Evolutionary conservation across 345 rosid genomes (phyloP).

Genomic region (Capsella bursapastoris): DNA sequence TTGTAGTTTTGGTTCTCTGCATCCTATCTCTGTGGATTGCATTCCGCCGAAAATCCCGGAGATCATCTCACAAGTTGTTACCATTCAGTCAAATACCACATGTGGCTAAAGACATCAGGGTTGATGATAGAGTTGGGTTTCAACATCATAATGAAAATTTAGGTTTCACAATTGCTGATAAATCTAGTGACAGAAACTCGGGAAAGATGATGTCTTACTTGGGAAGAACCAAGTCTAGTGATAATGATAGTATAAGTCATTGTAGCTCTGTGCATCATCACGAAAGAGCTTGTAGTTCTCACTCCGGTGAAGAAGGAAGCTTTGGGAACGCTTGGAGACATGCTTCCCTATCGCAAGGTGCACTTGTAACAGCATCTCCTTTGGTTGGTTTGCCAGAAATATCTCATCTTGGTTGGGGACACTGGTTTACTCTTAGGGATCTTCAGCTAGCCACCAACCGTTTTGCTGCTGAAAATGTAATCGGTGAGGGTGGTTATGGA

Average conservation of each 20-base stretch:
- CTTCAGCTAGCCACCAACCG: constrained; percentile 83
- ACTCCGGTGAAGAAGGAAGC: constrained; percentile 95
- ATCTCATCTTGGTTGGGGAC: constrained; percentile 99
- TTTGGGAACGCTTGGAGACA: constrained; percentile 68
- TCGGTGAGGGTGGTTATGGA: constrained; percentile 99
- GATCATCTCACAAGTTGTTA: constrained; percentile 56
- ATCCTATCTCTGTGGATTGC: constrained; percentile 71
- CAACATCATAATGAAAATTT: constrained; percentile 55
- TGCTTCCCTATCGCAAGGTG: constrained; percentile 74
- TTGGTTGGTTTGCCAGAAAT: constrained; percentile 89
- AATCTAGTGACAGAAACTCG: constrained; percentile 61
- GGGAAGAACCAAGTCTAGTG: constrained; percentile 76
- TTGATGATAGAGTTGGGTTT: constrained; percentile 74
- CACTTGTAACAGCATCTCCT: constrained; percentile 79
- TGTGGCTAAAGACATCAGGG: constrained; percentile 85
- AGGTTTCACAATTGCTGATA: constrained; percentile 51
- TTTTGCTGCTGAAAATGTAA: constrained; percentile 74
- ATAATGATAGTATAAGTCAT: constrained; percentile 83
- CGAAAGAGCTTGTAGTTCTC: constrained; percentile 73
- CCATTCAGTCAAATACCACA: constrained; percentile 74
- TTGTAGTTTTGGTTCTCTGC: constrained; percentile 71
- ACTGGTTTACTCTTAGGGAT: constrained; percentile 98
- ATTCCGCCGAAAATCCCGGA: constrained; percentile 66
- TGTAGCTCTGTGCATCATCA: constrained; percentile 76
- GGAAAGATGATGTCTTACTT: constrained; percentile 63